Evolutionary conservation across 805 yeast genomes (phyloP).

Genomic region (Candida lessepsii): DNA sequence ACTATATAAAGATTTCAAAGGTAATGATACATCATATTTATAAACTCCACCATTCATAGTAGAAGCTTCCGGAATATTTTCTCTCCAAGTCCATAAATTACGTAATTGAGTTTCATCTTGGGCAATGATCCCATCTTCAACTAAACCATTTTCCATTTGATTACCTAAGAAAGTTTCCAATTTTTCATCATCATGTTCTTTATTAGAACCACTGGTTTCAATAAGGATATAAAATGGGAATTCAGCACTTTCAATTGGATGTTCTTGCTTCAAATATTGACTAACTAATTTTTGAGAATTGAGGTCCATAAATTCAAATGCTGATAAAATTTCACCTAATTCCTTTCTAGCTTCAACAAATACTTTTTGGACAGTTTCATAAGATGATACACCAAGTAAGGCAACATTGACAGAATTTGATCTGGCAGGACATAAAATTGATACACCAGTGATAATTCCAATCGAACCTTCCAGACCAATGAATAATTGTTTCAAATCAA

Average conservation of each 20-base stretch:
- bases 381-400: conserved; percentile 76
- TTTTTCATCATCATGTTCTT: conserved; percentile 90
- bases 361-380: conserved; percentile 79
- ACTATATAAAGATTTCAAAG: conserved; percentile 75
- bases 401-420: conserved; percentile 87
- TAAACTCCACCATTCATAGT: conserved; percentile 90
- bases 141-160: conserved; percentile 80
- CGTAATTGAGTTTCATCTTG: conserved; percentile 87
- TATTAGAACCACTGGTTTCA: conserved; percentile 94
- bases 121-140: conserved; percentile 93
- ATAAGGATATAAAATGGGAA: conserved; percentile 89
- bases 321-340: conserved; percentile 81
- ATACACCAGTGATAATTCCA: conserved; percentile 87
- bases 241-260: conserved; percentile 74
- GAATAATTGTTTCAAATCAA: conserved; percentile 86
- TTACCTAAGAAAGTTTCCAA: conserved; percentile 79
- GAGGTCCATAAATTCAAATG: conserved; percentile 91
- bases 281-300: conserved; percentile 65
- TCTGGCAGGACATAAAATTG: conserved; percentile 85
- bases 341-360: conserved; percentile 77
- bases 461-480: conserved; percentile 94
- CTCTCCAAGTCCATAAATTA: conserved; percentile 95
- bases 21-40: conserved; percentile 94
- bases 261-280: conserved; percentile 54
- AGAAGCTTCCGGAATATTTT: conserved; percentile 85